Percentiles rank a stretch among this genome's conserved stretches.
These are phyloP conservation scores for Yamadazyma insecticola DNA, from an alignment of 805 yeast species.

Conservation along the genomic window DNA sequence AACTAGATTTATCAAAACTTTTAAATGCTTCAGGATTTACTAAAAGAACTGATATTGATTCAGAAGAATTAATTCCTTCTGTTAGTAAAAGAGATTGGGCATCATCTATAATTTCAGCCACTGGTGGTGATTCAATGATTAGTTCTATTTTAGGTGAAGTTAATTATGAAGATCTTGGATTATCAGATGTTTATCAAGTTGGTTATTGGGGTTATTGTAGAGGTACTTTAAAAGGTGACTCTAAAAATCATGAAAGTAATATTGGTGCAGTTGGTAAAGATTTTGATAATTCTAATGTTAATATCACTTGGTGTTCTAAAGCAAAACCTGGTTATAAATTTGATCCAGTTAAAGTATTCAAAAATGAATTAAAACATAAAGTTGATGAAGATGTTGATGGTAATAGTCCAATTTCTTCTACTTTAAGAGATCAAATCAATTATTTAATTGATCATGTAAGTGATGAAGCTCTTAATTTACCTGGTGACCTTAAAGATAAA, in stretches of 20 bases:
- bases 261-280: slow-evolving; percentile 9
- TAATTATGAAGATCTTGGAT: slow-evolving; percentile 28
- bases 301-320: slow-evolving; percentile 47
- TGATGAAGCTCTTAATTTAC: slow-evolving; percentile 41
- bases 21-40: slow-evolving; percentile 14
- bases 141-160: slow-evolving; percentile 8
- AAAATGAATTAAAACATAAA: slow-evolving; percentile 26
- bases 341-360: slow-evolving; percentile 42
- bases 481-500: slow-evolving; percentile 48
- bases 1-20: slow-evolving; percentile 27
- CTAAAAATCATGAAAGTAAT: slow-evolving; percentile 3
- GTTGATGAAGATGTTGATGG: slow-evolving; percentile 19
- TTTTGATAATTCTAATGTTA: slow-evolving; percentile 26
- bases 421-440: slow-evolving; percentile 16
- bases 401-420: slow-evolving; percentile 21
- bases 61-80: slow-evolving; percentile 2
- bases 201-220: slow-evolving; percentile 43
- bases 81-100: slow-evolving; percentile 9
- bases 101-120: slow-evolving; percentile 10
- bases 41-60: slow-evolving; percentile 8
- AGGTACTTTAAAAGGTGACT: slow-evolving; percentile 16
- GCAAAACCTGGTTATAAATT: slow-evolving; percentile 55
- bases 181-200: slow-evolving; percentile 36
- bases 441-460: slow-evolving; percentile 19
- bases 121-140: slow-evolving; percentile 7